Evolutionary conservation across 768 basidiomycete genomes (phyloP), one percentile per base, ranked within the genome.

Genomic region (Cantharellus anzutake): DNA sequence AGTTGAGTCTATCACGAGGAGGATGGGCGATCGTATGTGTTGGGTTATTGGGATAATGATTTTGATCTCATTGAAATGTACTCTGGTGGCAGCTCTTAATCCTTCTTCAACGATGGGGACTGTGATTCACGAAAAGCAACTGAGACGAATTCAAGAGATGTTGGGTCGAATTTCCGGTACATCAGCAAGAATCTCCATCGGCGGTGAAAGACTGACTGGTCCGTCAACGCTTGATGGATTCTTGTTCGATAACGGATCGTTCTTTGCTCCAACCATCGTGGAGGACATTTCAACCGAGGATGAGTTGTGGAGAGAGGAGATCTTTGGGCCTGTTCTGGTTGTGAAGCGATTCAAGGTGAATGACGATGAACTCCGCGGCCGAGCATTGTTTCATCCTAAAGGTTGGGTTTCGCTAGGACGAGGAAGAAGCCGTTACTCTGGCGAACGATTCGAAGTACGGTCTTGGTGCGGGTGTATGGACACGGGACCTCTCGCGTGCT

Each of bases 271-370:
- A 0, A 92, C 89, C 0, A 74, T 92, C 41, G 76, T 92, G 60
- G 67, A 72, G 0, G 76, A 80, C 58, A 75, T 86, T 11, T 70
- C 72, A 38, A 69, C 73, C 0, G 71, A 77, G 41, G 82, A 84
- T 63, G 77, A 78, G 53, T 68, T 89, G 35, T 90, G 87, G 86
- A 71, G 78, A 65, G 87, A 91, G 69, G 88, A 91, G 68, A 74
- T 89, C 7, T 90, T 91, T 65, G 88, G 88, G 1, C 88, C 88
- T 0, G 85, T 89, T n/a, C 80, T 89, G 1, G 78, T 85, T 2
- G 75, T 83, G 44, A 80, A 76, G 58, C 72, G 68, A 57, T 81
- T 81, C 64, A 63, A 66, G 51, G 78, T 79, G 51, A 67, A 55
- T 20, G n/a, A 2, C 39, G 20, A 29, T 29, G 20, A 29, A 3